These are phyloP conservation scores for Spatholobus suberectus DNA, from an alignment of 306 rosid species.

Conservation along the genomic window DNA sequence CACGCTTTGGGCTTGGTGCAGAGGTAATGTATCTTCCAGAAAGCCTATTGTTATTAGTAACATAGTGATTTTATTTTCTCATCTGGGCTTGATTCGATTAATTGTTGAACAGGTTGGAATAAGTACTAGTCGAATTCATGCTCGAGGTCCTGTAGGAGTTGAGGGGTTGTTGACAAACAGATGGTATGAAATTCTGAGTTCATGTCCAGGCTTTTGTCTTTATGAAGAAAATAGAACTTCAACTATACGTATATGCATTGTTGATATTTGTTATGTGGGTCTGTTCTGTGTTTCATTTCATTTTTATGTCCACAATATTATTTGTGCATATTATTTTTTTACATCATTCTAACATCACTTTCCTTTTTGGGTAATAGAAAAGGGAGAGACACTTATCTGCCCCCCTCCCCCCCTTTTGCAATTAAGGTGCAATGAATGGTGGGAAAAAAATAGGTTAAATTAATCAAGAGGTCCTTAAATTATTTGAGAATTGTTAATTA, in stretches of 20 bases:
- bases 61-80: slow-evolving; percentile 17
- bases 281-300: neutral
- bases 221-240: slow-evolving; percentile 5
- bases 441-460: neutral
- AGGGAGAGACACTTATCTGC: neutral
- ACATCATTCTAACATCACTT: neutral
- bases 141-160: slow-evolving; percentile 98
- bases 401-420: neutral
- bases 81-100: slow-evolving; percentile 18
- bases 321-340: neutral
- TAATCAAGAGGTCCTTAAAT: too few species aligned
- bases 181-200: slow-evolving; percentile 65
- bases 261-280: neutral
- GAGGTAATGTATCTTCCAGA: slow-evolving; percentile 57
- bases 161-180: slow-evolving; percentile 84
- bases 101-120: slow-evolving; percentile 74
- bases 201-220: neutral
- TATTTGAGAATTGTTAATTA: too few species aligned
- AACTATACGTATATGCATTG: neutral
- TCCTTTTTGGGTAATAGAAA: neutral
- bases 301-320: neutral
- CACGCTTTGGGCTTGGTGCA: slow-evolving; percentile 85
- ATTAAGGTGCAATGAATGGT: neutral
- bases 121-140: slow-evolving; percentile 80
- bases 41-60: neutral